Conservation (phyloP, 208 protist genomes). For the Acanthamoeba triangularis region DNA sequence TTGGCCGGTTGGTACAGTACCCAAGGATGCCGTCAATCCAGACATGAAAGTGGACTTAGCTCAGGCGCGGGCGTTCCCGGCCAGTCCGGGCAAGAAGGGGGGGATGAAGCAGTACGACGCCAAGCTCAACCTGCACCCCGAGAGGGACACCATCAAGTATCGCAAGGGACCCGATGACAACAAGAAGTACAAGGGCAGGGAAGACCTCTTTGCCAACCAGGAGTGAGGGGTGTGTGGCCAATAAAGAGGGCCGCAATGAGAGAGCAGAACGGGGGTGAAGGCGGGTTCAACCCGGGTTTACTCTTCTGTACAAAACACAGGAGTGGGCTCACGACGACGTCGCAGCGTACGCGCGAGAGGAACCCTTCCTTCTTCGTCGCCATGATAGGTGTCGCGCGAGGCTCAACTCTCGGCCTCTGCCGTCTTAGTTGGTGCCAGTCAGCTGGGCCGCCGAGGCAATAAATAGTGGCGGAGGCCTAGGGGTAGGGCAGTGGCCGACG, state of each 20-base stretch:
- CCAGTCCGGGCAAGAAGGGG: background rate
- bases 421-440: too few relatives aligned
- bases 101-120: background rate
- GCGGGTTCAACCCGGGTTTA: too few relatives aligned
- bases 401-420: background rate
- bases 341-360: too few relatives aligned
- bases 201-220: slow-evolving; percentile 18
- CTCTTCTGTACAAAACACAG: background rate
- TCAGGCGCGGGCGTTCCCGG: background rate
- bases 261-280: too few relatives aligned
- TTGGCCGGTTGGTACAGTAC: background rate
- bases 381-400: background rate
- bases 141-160: background rate
- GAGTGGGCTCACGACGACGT: too few relatives aligned
- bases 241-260: too few relatives aligned
- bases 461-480: background rate
- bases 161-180: slow-evolving; percentile 22
- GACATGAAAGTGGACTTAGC: slow-evolving; percentile 14
- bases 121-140: background rate
- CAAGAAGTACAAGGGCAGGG: slow-evolving; percentile 9
- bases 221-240: background rate
- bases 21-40: background rate
- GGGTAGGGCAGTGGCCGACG: slow-evolving; percentile 52
- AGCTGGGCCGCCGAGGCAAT: background rate
- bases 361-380: too few relatives aligned